Percentiles rank a stretch among this genome's conserved stretches.
phyloP scores from a whole-genome alignment of 345 rosid genomes.

The Salix brachista region DNA sequence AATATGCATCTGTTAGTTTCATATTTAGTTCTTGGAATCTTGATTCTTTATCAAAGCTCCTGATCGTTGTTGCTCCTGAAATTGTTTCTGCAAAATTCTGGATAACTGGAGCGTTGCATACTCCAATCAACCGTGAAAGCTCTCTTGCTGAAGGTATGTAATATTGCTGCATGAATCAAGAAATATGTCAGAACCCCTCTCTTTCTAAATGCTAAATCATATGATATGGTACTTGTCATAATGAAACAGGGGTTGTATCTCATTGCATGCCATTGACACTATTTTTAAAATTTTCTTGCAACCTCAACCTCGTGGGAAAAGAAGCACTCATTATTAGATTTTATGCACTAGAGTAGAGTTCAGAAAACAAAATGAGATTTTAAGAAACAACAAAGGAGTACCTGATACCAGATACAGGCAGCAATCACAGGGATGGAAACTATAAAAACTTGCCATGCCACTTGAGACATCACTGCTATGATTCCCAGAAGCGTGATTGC shows the following conservation, averaged over 20 bases:
- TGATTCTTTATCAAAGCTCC: conserved; percentile 67
- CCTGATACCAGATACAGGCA: conserved; percentile 74
- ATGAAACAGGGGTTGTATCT: no score
- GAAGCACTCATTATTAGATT: not conserved
- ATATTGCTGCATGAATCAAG: conserved; percentile 46
- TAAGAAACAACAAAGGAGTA: conserved; percentile 17
- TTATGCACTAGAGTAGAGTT: not conserved
- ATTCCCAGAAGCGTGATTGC: conserved; percentile 59
- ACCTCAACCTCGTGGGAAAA: not conserved
- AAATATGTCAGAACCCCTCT: conserved; percentile 1
- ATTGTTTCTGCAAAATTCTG: conserved; percentile 77
- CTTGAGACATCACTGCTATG: conserved; percentile 76
- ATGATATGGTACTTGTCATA: no score
- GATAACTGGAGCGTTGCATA: conserved; percentile 66
- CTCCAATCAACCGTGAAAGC: conserved; percentile 61
- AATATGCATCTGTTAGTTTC: conserved; percentile 46
- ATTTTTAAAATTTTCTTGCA: no score
- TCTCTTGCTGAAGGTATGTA: conserved; percentile 70
- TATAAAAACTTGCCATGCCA: conserved; percentile 73
- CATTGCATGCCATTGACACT: no score
- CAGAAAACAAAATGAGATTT: not conserved
- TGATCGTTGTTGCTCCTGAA: conserved; percentile 58
- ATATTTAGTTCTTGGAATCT: conserved; percentile 55
- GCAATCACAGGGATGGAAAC: conserved; percentile 65
- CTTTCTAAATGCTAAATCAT: not conserved